These are phyloP conservation scores for Solanum aculeatissimum DNA, from an alignment of 305 asterid genomes.

Conservation along the genomic window DNA sequence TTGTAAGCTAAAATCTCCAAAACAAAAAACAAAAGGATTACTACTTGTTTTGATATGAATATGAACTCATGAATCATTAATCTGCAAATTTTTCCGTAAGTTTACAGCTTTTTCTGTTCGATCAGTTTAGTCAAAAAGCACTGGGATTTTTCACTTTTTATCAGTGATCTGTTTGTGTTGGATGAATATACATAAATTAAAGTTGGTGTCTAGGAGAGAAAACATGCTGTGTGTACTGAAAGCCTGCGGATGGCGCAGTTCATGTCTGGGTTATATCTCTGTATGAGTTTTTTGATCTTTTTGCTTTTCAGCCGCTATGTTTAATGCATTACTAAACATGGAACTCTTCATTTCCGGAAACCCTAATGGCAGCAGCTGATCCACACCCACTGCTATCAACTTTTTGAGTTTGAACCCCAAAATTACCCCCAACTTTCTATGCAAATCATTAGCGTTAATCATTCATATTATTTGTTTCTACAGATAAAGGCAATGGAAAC, in stretches of 20 bases:
- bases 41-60: neutral
- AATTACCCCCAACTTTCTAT: neutral
- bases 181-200: neutral
- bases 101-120: neutral
- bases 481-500: conserved; percentile 46
- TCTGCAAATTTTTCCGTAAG: neutral
- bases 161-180: neutral
- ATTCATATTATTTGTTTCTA: neutral
- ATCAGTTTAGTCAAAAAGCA: neutral
- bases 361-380: conserved; percentile 8
- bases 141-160: neutral
- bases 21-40: neutral
- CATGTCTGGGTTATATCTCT: neutral
- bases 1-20: neutral
- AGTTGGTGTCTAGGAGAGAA: neutral
- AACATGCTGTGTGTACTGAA: neutral
- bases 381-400: neutral
- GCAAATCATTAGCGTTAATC: neutral
- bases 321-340: conserved; percentile 16
- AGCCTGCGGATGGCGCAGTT: neutral
- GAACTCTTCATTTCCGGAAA: conserved; percentile 15
- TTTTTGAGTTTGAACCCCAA: neutral
- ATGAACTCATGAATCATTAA: neutral
- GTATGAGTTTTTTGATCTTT: neutral
- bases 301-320: conserved; percentile 13